A percentile compares a stretch with the other conserved stretches of the same genome.
These are phyloP conservation scores for Talaromyces sp. DNA, from an alignment of 2,329 filamentous ascomycete species.

Conservation along the genomic window DNA sequence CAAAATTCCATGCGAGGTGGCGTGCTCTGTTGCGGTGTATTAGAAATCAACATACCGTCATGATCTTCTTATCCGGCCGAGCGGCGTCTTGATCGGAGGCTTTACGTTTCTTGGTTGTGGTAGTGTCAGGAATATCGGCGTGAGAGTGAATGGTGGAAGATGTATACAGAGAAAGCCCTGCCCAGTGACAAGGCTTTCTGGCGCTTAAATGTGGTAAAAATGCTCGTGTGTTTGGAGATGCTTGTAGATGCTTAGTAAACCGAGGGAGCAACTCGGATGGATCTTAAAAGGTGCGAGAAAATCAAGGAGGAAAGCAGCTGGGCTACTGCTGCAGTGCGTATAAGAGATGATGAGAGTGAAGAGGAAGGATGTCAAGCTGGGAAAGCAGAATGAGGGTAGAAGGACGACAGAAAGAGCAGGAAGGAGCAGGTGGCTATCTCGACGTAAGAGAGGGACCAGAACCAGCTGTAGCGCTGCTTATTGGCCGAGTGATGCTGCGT, in stretches of 20 bases:
- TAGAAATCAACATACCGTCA: conserved; percentile 42
- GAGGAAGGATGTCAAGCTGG: neutral
- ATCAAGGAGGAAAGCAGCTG: neutral
- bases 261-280: neutral
- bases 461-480: conserved; percentile 3
- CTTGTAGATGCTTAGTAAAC: conserved; percentile 4
- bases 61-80: conserved; percentile 52
- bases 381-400: neutral
- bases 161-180: conserved; percentile 38
- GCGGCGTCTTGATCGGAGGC: conserved; percentile 47
- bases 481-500: neutral
- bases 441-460: conserved; percentile 19
- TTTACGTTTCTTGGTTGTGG: conserved; percentile 53
- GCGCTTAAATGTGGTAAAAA: conserved; percentile 15
- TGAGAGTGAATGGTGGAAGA: conserved; percentile 43
- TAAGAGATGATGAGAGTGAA: neutral
- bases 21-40: conserved; percentile 9
- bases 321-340: neutral
- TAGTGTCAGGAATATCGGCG: conserved; percentile 41
- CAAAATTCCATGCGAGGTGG: conserved; percentile 2
- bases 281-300: neutral
- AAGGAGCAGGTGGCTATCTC: conserved; percentile 6
- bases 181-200: conserved; percentile 42
- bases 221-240: conserved; percentile 19
- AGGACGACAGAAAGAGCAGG: conserved; percentile 1